Base-by-base conservation (phyloP, 495 filamentous ascomycete genomes). In the Tuber indicum region DNA sequence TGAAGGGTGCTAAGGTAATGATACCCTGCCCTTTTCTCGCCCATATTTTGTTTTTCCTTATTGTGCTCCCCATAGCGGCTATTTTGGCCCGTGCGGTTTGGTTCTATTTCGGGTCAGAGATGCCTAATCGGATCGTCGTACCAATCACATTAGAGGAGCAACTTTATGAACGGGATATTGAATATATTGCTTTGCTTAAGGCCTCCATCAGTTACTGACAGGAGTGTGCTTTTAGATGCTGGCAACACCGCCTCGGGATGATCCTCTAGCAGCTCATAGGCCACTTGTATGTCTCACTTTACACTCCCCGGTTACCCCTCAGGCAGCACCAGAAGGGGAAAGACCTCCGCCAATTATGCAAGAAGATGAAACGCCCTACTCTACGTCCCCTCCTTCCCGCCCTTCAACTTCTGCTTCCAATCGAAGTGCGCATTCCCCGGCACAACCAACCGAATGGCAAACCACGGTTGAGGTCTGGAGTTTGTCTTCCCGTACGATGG, bases 401-500 rank as follows among this genome's bases (percentile, higher is more conserved):
- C 82, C 79, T 70, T 81, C 79, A 9, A 81, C 81, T 39, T 81
- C 82, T 69, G 75, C 76, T 41, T 83, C 82, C 14, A 77, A 79
- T 42, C 78, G 82, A 58, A 79, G 82, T 32, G 79, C 79, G 36
- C 75, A 71, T 70, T 73, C 75, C n/a, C 75, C 75, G 45, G 72
- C 69, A 39, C 75, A 74, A 21, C 62, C 76, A 73, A 75, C 77
- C 42, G 82, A 83, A 73, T 84, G 82, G 82, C 82, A 84, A 72
- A 84, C 82, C 14, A 82, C 80, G 43, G 82, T 84, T 26, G 82
- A 84, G 75, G 78, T 84, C 16, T 84, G 79, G 79, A 84, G 82
- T 71, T 75, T 84, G 76, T 78, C 82, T 36, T 74, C 79, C 26
- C 75, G 77, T 19, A 75, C 44, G 19, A 78, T 75, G 23, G 44